phyloP scores from a whole-genome alignment of 2,329 filamentous ascomycete species.

The Aspergillus proliferans region DNA sequence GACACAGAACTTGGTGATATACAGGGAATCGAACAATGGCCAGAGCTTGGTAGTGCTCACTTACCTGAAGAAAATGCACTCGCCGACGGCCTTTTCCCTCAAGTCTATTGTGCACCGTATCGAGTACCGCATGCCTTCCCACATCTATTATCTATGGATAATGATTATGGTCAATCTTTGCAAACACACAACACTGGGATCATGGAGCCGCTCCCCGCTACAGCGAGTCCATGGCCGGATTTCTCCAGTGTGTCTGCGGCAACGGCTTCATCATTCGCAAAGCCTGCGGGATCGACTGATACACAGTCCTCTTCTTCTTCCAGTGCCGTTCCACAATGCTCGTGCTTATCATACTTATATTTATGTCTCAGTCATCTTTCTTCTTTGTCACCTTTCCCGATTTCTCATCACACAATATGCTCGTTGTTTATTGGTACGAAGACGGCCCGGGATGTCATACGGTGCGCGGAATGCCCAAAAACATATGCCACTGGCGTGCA shows the following conservation, averaged over 20 bases:
- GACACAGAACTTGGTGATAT: slow-evolving; percentile 1
- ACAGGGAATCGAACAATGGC: slow-evolving; percentile 14
- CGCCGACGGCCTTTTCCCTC: slow-evolving; percentile 23
- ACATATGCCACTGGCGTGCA: slow-evolving; percentile 38
- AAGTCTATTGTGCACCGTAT: slow-evolving; percentile 16
- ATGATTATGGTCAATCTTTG: slow-evolving; percentile 21
- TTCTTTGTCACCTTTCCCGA: slow-evolving; percentile 37
- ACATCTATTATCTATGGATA: slow-evolving; percentile 16
- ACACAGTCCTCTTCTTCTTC: slow-evolving; percentile 16
- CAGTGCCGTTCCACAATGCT: slow-evolving; percentile 23
- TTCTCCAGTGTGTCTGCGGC: slow-evolving; percentile 33
- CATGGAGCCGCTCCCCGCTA: slow-evolving; percentile 21
- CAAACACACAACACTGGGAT: slow-evolving; percentile 16
- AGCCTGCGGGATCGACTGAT: slow-evolving; percentile 15
- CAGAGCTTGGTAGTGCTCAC: slow-evolving; percentile 15
- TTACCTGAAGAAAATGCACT: slow-evolving; percentile 18
- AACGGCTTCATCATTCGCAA: slow-evolving; percentile 20
- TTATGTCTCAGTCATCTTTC: slow-evolving; percentile 39
- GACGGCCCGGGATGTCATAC: slow-evolving; percentile 37
- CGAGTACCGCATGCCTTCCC: slow-evolving; percentile 9
- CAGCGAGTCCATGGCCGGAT: slow-evolving; percentile 35
- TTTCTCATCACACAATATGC: slow-evolving; percentile 37
- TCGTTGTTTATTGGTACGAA: slow-evolving; percentile 38
- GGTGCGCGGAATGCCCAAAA: slow-evolving; percentile 37
- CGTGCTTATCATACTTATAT: slow-evolving; percentile 39